Conservation (phyloP, 2,329 filamentous ascomycete species). For the Penicillium sp. region DNA sequence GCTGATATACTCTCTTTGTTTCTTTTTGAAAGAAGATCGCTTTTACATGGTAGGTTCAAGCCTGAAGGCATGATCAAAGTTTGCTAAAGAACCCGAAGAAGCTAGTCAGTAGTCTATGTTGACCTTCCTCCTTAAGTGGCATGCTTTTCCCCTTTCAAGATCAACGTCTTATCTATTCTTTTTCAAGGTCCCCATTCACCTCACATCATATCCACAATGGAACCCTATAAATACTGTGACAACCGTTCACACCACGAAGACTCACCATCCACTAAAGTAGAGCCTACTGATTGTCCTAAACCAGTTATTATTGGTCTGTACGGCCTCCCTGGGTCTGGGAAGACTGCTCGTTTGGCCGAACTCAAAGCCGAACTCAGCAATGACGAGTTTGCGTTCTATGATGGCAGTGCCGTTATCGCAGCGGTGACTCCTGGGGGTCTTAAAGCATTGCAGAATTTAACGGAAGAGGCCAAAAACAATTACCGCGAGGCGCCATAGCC, state of each 20-base stretch:
- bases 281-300: conserved; percentile 2
- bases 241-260: conserved; percentile 5
- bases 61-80: not conserved
- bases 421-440: conserved; percentile 48
- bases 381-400: conserved; percentile 47
- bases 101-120: not conserved
- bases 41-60: not conserved
- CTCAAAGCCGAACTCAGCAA: conserved; percentile 38
- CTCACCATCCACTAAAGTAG: too few relatives aligned
- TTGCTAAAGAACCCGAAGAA: too few relatives aligned
- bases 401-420: conserved; percentile 53
- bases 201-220: not conserved
- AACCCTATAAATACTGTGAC: not conserved
- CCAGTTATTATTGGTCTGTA: conserved; percentile 53
- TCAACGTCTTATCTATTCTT: too few relatives aligned
- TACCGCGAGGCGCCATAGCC: conserved; percentile 49
- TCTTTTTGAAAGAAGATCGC: not conserved
- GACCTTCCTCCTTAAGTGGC: too few relatives aligned
- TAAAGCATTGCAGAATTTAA: conserved; percentile 44
- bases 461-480: conserved; percentile 34
- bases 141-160: fast-evolving
- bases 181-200: too few relatives aligned
- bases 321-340: conserved; percentile 55
- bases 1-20: not conserved
- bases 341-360: conserved; percentile 46